Evolutionary conservation across 148 eudicot genomes (phyloP), one percentile per base, ranked within the genome.

Genomic region (Polygonum aviculare): DNA sequence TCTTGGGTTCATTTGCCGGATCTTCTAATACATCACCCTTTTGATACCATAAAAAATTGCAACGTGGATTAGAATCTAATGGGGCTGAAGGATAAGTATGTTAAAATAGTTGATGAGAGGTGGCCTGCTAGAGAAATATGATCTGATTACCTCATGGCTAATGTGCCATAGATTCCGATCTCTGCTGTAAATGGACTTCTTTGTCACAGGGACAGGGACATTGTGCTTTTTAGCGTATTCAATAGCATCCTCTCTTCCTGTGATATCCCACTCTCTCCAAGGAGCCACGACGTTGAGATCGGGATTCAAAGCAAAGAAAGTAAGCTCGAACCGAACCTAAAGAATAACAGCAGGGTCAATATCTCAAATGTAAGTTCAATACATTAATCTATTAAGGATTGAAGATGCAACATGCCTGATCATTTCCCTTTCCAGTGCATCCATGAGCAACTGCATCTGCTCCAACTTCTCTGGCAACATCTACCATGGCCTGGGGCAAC

Each of bases 401-500:
- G 48, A 47, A 41, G 22, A 15, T 31, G 50, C 70, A 48, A 62
- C 79, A 80, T 84, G 76, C 97, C 88, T 94, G 98, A 82, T 94
- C 98, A 77, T 94, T 94, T 85, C 98, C 98, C 83, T 94, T 94
- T 69, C 98, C 96, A 0, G 98, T 94, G 80, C 98, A 94, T 39
- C 98, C 98, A 90, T 94, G 98, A 80, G 96, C 76, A 79, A 94
- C 98, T 69, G 98, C 97, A 80, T 94, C 98, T 72, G 98, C 98
- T 78, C 98, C 98, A 75, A 94, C 98, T 85, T 94, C 98, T 84
- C 79, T 88, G 67, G 98, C 98, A 78, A 90, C 87, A 83, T 94
- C 97, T 78, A 94, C 98, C 96, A 92, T 94, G 54, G 98, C 98
- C 98, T 94, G 86, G 86, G 51, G 63, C 47, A 44, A 44, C 47